Base-by-base conservation (phyloP, 306 rosid genomes). In the Canavalia ensiformis region DNA sequence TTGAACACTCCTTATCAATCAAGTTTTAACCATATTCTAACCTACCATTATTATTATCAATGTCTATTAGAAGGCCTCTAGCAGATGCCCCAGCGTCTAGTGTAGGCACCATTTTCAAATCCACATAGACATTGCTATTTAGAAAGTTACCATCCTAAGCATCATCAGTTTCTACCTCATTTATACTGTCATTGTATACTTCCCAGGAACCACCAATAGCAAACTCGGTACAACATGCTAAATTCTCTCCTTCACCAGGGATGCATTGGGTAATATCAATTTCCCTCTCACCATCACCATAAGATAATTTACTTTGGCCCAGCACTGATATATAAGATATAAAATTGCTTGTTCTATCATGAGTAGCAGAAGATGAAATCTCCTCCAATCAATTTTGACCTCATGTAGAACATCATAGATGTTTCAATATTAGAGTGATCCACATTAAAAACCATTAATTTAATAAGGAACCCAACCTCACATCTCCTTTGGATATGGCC, bases 281-380 rank as follows among this genome's bases (percentile, higher is more conserved):
- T 42, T 81, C 91, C 62, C 12, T 90, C 82, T 89, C 88, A 88
- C 83, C 89, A 81, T 83, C 82, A 86, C 77, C 82, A 83, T 78
- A 69, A 88, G 88, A 88, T 54, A 84, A 65, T 87, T 91, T 89
- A 75, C 90, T 93, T 87, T 77, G 90, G 77, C 89, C 91, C 84
- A 86, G 83, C 85, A 87, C 70, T 73, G 91, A 81, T 57, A 81
- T 64, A 82, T 74, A 82, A 83, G 88, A 88, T 81, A 90, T 68
- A 81, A 84, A 81, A 87, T 73, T 81, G 75, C 77, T 84, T 56
- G 84, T 47, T 42, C 88, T 82, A 83, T 86, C 90, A 84, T 79
- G 84, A 81, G 87, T 70, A 84, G 66, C 63, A 85, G 86, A 76
- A 87, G 88, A 86, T 52, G 66, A 77, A 82, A 63, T 76, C 84